A percentile compares a stretch with the other conserved stretches of the same genome.
Conservation (phyloP, 495 filamentous ascomycete genomes). For the Cetradonia linearis region DNA sequence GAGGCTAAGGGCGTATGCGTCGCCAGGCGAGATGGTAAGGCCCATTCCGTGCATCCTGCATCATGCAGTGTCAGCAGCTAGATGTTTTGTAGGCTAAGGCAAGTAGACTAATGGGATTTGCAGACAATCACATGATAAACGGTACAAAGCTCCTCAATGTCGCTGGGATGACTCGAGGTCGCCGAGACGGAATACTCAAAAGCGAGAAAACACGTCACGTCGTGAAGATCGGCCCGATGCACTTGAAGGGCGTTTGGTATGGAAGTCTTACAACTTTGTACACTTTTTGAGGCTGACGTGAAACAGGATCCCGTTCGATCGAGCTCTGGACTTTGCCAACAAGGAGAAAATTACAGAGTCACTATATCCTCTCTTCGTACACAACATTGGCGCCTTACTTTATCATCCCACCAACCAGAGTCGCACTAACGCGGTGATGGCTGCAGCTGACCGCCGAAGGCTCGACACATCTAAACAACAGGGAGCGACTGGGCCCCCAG, state of each 20-base stretch:
- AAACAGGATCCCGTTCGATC: conserved; percentile 88
- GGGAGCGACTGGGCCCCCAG: conserved; percentile 31
- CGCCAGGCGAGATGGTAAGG: conserved; percentile 79
- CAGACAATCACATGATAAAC: conserved; percentile 99
- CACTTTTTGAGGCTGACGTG: conserved; percentile 4
- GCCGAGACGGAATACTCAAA: conserved; percentile 92
- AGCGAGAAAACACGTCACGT: conserved; percentile 95
- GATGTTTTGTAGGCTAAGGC: not conserved
- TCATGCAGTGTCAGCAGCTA: conserved; percentile 11
- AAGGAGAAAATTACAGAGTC: conserved; percentile 98
- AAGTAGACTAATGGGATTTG: conserved; percentile 9
- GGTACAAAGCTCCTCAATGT: conserved; percentile 96
- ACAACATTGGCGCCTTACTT: conserved; percentile 88
- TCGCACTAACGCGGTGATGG: conserved; percentile 75
- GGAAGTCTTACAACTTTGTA: conserved; percentile 26
- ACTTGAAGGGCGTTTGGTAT: conserved; percentile 96
- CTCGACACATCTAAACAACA: conserved; percentile 36
- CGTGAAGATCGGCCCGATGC: conserved; percentile 98
- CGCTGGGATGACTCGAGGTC: conserved; percentile 92
- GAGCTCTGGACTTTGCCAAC: conserved; percentile 94
- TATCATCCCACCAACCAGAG: conserved; percentile 88
- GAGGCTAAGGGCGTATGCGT: conserved; percentile 95
- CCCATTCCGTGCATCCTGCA: conserved; percentile 12
- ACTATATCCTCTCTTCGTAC: conserved; percentile 91
- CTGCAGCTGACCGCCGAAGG: conserved; percentile 68